Evolutionary conservation across 306 rosid species (phyloP), one percentile per base, ranked within the genome.

Genomic region (Sicyos edulis): DNA sequence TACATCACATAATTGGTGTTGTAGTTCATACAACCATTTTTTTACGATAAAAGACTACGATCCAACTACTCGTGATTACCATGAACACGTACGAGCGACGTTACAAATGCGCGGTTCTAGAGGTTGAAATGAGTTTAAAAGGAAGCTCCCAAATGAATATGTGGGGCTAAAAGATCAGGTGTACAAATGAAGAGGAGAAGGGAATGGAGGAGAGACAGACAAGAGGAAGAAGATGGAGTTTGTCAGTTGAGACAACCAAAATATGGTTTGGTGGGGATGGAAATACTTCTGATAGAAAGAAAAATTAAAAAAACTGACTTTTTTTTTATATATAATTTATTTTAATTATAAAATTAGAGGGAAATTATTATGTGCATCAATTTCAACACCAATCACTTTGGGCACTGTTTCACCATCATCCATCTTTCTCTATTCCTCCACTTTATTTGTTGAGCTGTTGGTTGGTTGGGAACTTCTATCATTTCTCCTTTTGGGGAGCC

Each of bases 371-470:
- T 63, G 22, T 63, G 71, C 55, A 66, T 66, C 54, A 66, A 44
- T 66, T 66, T 66, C 71, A 66, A 44, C 53, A 66, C 71, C 71
- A 66, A 21, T 0, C 71, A 66, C 71, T 20, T 66, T 66, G 32
- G 37, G 13, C 53, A 66, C 71, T 66, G 54, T 66, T 45, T 45
- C 71, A 20, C 55, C 71, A 66, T 66, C 71, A 66, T 64, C 29
- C 16, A 14, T 32, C 14, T 45, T n/a, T 44, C 19, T 44, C 71
- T 6, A 11, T 44, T 20, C 71, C 71, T 54, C 34, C 37, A 66
- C 71, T 65, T 19, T 66, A 17, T 11, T 20, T 66, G 19, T 66
- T 66, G 37, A 45, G 40, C 45, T 53, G 51, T 63, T 63, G 51
- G 50, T 15, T 62, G 68, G 51, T 37, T 63, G 70, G 68, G 50